Percentiles rank a stretch among this genome's conserved stretches.
Conservation (phyloP, 2,329 filamentous ascomycete species). For the Aurifilum marmelostoma region DNA sequence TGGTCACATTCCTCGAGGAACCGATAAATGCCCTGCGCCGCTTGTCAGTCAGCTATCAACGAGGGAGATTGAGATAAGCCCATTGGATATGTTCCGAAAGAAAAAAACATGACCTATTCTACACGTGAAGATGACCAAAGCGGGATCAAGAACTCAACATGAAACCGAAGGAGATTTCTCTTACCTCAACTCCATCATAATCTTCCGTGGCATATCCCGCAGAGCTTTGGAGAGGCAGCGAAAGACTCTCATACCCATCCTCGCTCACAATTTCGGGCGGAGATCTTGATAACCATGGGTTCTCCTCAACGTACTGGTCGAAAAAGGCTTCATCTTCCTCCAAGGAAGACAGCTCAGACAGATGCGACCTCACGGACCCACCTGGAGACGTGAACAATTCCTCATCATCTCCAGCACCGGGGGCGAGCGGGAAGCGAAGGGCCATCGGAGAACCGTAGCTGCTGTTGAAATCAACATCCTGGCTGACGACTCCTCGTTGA, state of each 20-base stretch:
- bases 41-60: background rate
- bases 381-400: slow-evolving; percentile 50
- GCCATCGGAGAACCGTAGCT: slow-evolving; percentile 72
- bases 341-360: slow-evolving; percentile 38
- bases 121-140: no score
- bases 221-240: slow-evolving; percentile 48
- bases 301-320: slow-evolving; percentile 46
- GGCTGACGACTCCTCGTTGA: slow-evolving; percentile 73
- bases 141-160: background rate
- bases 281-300: slow-evolving; percentile 50
- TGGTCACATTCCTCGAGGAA: slow-evolving; percentile 63
- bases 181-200: slow-evolving; percentile 55
- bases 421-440: slow-evolving; percentile 84
- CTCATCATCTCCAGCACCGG: slow-evolving; percentile 44
- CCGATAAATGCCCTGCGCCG: slow-evolving; percentile 52
- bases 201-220: slow-evolving; percentile 50
- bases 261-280: slow-evolving; percentile 41
- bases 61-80: background rate
- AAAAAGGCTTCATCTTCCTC: slow-evolving; percentile 47
- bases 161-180: background rate
- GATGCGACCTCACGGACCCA: slow-evolving; percentile 50
- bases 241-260: slow-evolving; percentile 54
- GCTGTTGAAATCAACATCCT: slow-evolving; percentile 75
- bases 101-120: no score
- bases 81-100: background rate